These are phyloP conservation scores for Rhizopogon vesiculosus DNA, from an alignment of 768 basidiomycete species.

Conservation along the genomic window DNA sequence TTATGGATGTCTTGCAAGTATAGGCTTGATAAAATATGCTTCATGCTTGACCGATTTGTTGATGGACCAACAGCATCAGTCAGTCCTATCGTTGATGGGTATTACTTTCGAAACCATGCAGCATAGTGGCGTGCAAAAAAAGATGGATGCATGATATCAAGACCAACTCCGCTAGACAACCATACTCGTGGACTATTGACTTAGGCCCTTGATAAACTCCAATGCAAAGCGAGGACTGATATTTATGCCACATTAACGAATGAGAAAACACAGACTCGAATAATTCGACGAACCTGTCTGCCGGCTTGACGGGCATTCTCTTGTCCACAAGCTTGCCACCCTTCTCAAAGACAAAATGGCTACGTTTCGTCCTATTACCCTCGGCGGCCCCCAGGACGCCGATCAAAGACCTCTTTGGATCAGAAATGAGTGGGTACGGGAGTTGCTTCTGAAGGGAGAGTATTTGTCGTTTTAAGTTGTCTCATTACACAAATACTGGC, in stretches of 20 bases:
- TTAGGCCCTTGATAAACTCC: slow-evolving; percentile 56
- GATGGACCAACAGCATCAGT: too few relatives aligned
- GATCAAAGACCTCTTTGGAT: slow-evolving; percentile 80
- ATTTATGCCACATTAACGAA: background rate
- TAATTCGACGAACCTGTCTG: slow-evolving; percentile 54
- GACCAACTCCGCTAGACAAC: too few relatives aligned
- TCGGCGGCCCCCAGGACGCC: slow-evolving; percentile 76
- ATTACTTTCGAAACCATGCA: too few relatives aligned
- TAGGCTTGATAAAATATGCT: too few relatives aligned
- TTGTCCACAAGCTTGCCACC: slow-evolving; percentile 87
- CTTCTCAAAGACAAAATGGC: slow-evolving; percentile 91
- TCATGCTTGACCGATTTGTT: too few relatives aligned
- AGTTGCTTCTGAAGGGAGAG: slow-evolving; percentile 61
- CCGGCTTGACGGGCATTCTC: slow-evolving; percentile 82
- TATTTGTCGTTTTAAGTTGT: background rate
- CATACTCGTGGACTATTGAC: slow-evolving; percentile 3
- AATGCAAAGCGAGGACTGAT: slow-evolving; percentile 59
- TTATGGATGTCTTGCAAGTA: too few relatives aligned
- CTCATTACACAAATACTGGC: background rate
- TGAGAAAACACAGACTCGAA: background rate
- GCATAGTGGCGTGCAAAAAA: background rate
- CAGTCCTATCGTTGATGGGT: too few relatives aligned
- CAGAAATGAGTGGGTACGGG: slow-evolving; percentile 83
- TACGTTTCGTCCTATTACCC: slow-evolving; percentile 82
- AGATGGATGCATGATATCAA: too few relatives aligned